These are phyloP conservation scores for Marchantia polymorpha DNA, from an alignment of 225 moss, liverwort and hornwort genomes.

Conservation along the genomic window DNA sequence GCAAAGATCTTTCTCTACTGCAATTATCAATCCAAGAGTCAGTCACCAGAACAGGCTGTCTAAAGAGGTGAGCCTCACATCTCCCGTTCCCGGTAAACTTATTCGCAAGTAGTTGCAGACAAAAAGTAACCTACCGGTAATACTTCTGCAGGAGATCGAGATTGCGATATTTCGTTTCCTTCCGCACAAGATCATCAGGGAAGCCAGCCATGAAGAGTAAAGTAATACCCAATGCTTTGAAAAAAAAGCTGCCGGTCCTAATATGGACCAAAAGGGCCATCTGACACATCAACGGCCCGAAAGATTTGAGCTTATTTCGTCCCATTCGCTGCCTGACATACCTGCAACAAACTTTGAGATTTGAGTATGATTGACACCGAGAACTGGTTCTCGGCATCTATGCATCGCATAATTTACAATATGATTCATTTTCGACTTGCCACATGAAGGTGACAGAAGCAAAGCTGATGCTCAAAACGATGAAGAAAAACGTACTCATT, in stretches of 20 bases:
- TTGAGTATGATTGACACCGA: neutral
- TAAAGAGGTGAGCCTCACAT: too few relatives aligned
- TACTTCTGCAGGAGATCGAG: slow-evolving; percentile 77
- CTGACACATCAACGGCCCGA: slow-evolving; percentile 95
- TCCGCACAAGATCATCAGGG: slow-evolving; percentile 81
- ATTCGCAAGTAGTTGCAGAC: neutral
- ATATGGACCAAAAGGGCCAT: slow-evolving; percentile 86
- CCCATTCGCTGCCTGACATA: slow-evolving; percentile 95
- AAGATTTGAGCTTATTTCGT: slow-evolving; percentile 85
- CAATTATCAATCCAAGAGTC: too few relatives aligned
- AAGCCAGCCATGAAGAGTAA: slow-evolving; percentile 92
- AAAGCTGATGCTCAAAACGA: neutral
- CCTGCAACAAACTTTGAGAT: slow-evolving; percentile 42
- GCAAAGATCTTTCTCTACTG: too few relatives aligned
- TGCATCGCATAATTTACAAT: too few relatives aligned
- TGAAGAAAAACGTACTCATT: slow-evolving; percentile 77
- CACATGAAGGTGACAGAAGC: neutral
- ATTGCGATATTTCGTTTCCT: slow-evolving; percentile 89
- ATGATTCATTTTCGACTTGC: neutral
- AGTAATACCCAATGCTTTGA: slow-evolving; percentile 86
- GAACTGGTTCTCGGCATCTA: too few relatives aligned
- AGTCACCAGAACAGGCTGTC: neutral
- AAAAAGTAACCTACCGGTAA: slow-evolving; percentile 46
- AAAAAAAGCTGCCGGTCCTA: slow-evolving; percentile 87
- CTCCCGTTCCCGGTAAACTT: neutral